A percentile compares a stretch with the other conserved stretches of the same genome.
Conservation (phyloP, 768 basidiomycete genomes). For the Rhizopogon roseolus region DNA sequence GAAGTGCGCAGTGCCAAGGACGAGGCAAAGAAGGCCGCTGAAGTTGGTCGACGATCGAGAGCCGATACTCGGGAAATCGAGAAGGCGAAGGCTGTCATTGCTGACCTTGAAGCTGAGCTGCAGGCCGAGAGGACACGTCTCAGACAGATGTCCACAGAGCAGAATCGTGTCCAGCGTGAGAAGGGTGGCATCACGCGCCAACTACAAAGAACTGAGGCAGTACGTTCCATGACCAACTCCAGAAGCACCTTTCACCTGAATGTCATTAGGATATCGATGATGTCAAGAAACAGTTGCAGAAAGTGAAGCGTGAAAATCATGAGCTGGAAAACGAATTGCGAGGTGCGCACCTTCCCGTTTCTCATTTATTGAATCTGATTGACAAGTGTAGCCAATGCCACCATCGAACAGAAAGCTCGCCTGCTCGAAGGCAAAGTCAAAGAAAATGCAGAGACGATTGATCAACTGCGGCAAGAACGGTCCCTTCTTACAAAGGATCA, state of each 20-base stretch:
- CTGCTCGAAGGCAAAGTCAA: constrained; percentile 60
- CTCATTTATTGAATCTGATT: constrained; percentile 9
- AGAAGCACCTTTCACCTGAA: constrained; percentile 4
- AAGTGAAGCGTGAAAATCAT: constrained; percentile 68
- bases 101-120: constrained; percentile 69
- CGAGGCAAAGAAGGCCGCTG: constrained; percentile 48
- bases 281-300: constrained; percentile 62
- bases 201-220: constrained; percentile 67
- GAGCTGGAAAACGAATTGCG: constrained; percentile 71
- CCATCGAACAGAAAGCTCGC: constrained; percentile 69
- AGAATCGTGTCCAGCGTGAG: constrained; percentile 57
- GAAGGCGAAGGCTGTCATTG: constrained; percentile 56
- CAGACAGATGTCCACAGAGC: constrained; percentile 58
- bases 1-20: constrained; percentile 57
- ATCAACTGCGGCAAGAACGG: constrained; percentile 75
- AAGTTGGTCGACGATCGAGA: constrained; percentile 45
- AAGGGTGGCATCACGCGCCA: constrained; percentile 60
- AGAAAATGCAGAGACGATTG: constrained; percentile 67
- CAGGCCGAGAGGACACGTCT: constrained; percentile 65
- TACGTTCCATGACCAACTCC: constrained; percentile 26
- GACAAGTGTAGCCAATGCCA: constrained; percentile 46
- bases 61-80: constrained; percentile 66
- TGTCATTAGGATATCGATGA: constrained; percentile 71
- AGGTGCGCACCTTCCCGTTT: constrained; percentile 35
- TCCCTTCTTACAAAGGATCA: constrained; percentile 64